Percentiles rank a stretch among this genome's conserved stretches.
phyloP scores from a whole-genome alignment of 108 stramenopile genomes.

The Pseudonitzschia pungens region DNA sequence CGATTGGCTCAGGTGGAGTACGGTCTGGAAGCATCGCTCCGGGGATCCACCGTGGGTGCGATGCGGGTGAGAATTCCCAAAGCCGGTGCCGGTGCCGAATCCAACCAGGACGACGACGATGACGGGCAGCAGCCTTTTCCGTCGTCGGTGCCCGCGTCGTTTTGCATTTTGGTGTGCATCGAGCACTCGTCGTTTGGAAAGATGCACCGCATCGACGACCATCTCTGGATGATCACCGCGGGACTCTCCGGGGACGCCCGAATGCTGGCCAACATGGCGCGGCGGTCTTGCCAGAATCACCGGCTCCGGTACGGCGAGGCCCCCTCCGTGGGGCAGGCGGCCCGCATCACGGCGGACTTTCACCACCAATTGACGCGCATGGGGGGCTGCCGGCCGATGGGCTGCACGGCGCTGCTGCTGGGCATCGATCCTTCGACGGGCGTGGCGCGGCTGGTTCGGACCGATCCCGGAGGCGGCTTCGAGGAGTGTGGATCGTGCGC shows the following conservation, averaged over 20 bases:
- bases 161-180: slow-evolving; percentile 19
- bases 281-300: slow-evolving; percentile 38
- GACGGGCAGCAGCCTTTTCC: not conserved
- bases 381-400: slow-evolving; percentile 74
- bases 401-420: slow-evolving; percentile 63
- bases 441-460: slow-evolving; percentile 47
- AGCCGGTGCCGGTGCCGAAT: not conserved
- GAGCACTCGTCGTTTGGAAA: slow-evolving; percentile 41
- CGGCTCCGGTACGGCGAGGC: slow-evolving; percentile 58
- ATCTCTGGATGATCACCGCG: slow-evolving; percentile 48
- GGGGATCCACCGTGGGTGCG: slow-evolving; percentile 39
- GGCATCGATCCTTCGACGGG: slow-evolving; percentile 45
- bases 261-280: slow-evolving; percentile 53
- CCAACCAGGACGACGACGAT: not conserved
- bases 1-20: slow-evolving; percentile 76
- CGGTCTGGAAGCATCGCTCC: slow-evolving; percentile 57
- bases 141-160: no score
- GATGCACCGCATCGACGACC: slow-evolving; percentile 50
- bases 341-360: slow-evolving; percentile 47
- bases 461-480: slow-evolving; percentile 63
- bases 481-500: slow-evolving; percentile 57
- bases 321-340: slow-evolving; percentile 55
- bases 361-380: slow-evolving; percentile 63
- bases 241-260: slow-evolving; percentile 76
- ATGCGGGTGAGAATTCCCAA: not conserved